Percentiles rank a stretch among this genome's conserved stretches.
Conservation (phyloP, 169 alveolate genomes). For the Plasmodium gallinaceum region DNA sequence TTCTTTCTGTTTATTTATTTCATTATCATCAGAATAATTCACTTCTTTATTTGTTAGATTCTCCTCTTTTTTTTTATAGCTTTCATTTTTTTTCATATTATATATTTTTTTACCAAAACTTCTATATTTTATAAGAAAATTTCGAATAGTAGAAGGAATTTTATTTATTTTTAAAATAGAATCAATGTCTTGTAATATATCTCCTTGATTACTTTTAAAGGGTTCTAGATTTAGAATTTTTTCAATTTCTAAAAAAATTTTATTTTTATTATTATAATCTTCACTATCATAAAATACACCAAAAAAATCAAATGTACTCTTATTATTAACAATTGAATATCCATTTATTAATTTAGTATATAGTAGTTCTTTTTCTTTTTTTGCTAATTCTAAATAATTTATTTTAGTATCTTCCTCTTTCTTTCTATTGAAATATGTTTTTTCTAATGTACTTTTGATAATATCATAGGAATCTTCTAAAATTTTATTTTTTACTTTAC, state of each 20-base stretch:
- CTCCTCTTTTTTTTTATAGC: not conserved
- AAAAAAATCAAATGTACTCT: slow-evolving; percentile 66
- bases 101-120: slow-evolving; percentile 25
- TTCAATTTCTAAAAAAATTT: slow-evolving; percentile 30
- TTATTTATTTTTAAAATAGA: slow-evolving; percentile 63
- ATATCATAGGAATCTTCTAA: slow-evolving; percentile 53
- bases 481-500: slow-evolving; percentile 48
- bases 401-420: slow-evolving; percentile 15
- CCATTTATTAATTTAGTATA: slow-evolving; percentile 38
- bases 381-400: slow-evolving; percentile 66
- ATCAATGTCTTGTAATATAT: slow-evolving; percentile 54
- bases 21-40: not conserved
- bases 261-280: slow-evolving; percentile 47
- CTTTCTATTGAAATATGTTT: slow-evolving; percentile 14
- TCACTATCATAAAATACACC: slow-evolving; percentile 73
- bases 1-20: not conserved
- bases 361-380: slow-evolving; percentile 59
- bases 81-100: not conserved
- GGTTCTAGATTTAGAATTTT: slow-evolving; percentile 71
- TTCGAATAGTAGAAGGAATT: slow-evolving; percentile 45
- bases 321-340: slow-evolving; percentile 32
- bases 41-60: not conserved
- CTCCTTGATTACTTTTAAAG: slow-evolving; percentile 55
- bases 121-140: slow-evolving; percentile 67
- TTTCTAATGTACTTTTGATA: slow-evolving; percentile 61